These are phyloP conservation scores for Gastrolobium bilobum DNA, from an alignment of 306 rosid species.

Conservation along the genomic window DNA sequence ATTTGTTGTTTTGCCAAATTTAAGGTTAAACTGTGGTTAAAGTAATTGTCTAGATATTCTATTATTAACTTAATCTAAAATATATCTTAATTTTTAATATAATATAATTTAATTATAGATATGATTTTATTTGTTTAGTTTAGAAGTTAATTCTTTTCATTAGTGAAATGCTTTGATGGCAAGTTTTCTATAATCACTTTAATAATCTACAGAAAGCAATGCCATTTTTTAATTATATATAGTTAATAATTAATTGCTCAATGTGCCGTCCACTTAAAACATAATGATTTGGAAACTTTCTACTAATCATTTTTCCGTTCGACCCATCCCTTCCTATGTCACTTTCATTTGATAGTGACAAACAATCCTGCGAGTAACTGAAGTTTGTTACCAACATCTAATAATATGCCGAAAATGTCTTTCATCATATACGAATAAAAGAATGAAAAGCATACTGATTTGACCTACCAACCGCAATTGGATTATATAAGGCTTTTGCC, in stretches of 20 bases:
- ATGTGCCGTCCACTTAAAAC: conserved; percentile 42
- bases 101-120: too few relatives aligned
- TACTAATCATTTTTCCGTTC: conserved; percentile 21
- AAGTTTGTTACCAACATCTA: neutral
- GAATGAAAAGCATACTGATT: neutral
- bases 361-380: neutral
- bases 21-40: too few relatives aligned
- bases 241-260: conserved; percentile 25
- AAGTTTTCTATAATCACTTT: conserved; percentile 7
- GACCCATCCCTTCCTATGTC: conserved; percentile 2
- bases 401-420: conserved; percentile 6
- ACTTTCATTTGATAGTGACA: conserved; percentile 35
- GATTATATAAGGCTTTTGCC: neutral
- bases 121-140: too few relatives aligned
- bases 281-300: conserved; percentile 52
- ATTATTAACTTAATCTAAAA: too few relatives aligned
- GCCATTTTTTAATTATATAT: neutral
- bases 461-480: conserved; percentile 27
- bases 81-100: too few relatives aligned
- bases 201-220: neutral
- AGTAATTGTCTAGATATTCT: too few relatives aligned
- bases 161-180: neutral
- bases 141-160: neutral
- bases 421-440: neutral
- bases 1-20: too few relatives aligned